Evolutionary conservation across 139 green algal species (phyloP).

Genomic region (Chloropicon primus): DNA sequence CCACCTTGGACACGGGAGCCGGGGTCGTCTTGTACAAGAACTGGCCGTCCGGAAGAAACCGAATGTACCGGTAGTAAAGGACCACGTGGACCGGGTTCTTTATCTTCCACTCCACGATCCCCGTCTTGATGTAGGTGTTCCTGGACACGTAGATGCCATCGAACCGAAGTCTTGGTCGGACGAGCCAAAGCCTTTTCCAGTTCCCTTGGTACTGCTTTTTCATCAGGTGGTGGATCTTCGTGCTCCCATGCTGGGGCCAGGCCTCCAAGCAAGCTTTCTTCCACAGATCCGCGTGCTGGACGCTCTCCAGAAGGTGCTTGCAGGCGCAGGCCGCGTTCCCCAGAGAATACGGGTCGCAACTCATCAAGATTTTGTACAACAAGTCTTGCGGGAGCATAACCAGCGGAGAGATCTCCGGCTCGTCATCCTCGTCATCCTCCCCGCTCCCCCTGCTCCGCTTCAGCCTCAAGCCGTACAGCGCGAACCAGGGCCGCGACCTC

Average conservation of each 20-base stretch:
- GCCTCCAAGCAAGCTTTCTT: constrained; percentile 42
- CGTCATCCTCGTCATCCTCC: constrained; percentile 12
- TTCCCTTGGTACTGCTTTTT: constrained; percentile 21
- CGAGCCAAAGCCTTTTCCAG: constrained; percentile 63
- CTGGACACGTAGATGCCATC: constrained; percentile 58
- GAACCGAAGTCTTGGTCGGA: constrained; percentile 54
- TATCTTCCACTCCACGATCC: constrained; percentile 33
- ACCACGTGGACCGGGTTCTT: constrained; percentile 50
- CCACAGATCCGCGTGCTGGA: constrained; percentile 43
- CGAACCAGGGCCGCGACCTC: constrained; percentile 33
- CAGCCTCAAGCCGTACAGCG: constrained; percentile 33
- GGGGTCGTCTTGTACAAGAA: constrained; percentile 67
- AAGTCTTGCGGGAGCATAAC: constrained; percentile 55
- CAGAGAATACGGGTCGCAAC: constrained; percentile 35
- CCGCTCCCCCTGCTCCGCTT: constrained; percentile 1
- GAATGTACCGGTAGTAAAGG: constrained; percentile 41
- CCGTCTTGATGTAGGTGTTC: constrained; percentile 71
- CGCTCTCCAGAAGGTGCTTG: constrained; percentile 37
- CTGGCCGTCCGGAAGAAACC: constrained; percentile 59
- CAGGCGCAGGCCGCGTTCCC: constrained; percentile 47
- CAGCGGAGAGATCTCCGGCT: constrained; percentile 49
- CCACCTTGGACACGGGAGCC: constrained; percentile 30
- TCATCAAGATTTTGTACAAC: constrained; percentile 34
- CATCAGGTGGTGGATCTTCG: constrained; percentile 15
- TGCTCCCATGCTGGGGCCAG: constrained; percentile 19